A percentile compares a stretch with the other conserved stretches of the same genome.
These are phyloP conservation scores for Aspergillus aculeatus DNA, from an alignment of 2,329 filamentous ascomycete genomes.

Conservation along the genomic window DNA sequence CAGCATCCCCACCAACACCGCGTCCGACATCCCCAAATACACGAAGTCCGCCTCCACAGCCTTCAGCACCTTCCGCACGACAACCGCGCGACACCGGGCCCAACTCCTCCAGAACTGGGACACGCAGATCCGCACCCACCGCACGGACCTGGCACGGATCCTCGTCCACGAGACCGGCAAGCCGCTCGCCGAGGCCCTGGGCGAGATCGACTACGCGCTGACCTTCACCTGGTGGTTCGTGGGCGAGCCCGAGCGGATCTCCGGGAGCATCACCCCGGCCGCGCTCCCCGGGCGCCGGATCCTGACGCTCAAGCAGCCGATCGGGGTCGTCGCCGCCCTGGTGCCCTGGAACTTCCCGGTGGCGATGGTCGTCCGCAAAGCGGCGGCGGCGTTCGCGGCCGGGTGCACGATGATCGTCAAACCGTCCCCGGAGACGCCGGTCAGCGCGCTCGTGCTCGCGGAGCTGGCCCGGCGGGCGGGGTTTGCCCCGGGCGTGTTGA, in stretches of 20 bases:
- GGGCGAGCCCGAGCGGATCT: constrained; percentile 62
- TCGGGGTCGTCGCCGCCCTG: constrained; percentile 66
- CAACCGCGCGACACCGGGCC: constrained; percentile 61
- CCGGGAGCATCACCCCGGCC: constrained; percentile 60
- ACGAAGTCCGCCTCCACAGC: constrained; percentile 60
- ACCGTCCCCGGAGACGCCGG: constrained; percentile 66
- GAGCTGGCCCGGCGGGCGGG: constrained; percentile 55
- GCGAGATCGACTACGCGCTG: constrained; percentile 57
- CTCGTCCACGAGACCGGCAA: constrained; percentile 63
- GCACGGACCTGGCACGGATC: constrained; percentile 62
- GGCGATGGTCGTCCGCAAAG: constrained; percentile 67
- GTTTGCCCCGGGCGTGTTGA: constrained; percentile 60
- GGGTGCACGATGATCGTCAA: constrained; percentile 74
- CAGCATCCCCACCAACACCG: constrained; percentile 49
- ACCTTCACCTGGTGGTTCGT: constrained; percentile 60
- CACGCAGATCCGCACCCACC: constrained; percentile 60
- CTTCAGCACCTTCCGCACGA: constrained; percentile 60
- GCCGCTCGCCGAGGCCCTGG: constrained; percentile 54
- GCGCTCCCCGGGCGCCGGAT: constrained; percentile 63
- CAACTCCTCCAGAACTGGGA: constrained; percentile 66
- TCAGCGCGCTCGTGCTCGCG: constrained; percentile 56
- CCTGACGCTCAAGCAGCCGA: constrained; percentile 72
- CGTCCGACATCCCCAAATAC: constrained; percentile 61
- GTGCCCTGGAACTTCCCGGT: constrained; percentile 74
- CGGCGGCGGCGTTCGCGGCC: constrained; percentile 65